Evolutionary conservation across 2,329 filamentous ascomycete genomes (phyloP).

Genomic region (Colletotrichum melonis): DNA sequence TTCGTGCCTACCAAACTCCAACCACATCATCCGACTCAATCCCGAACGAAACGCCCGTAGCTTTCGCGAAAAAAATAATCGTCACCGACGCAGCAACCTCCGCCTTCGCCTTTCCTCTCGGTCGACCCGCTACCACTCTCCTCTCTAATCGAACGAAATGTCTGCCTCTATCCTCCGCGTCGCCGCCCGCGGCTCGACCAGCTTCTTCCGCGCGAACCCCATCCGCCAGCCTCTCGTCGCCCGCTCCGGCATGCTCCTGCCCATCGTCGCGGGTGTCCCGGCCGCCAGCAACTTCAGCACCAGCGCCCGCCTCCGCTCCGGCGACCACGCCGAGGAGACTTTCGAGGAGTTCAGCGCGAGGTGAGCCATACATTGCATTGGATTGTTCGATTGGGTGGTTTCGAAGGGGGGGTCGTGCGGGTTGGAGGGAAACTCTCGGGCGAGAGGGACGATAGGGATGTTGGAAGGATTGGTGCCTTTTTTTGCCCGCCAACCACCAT

Average conservation of each 20-base stretch:
- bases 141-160: conserved; percentile 54
- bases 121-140: conserved; percentile 12
- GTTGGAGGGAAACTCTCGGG: neutral
- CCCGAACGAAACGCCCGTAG: conserved; percentile 37
- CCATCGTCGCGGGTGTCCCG: conserved; percentile 57
- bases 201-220: conserved; percentile 73
- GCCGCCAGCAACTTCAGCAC: conserved; percentile 72
- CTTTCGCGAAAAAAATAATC: conserved; percentile 28
- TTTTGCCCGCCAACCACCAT: neutral
- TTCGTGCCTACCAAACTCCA: conserved; percentile 34
- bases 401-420: neutral
- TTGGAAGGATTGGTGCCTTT: neutral
- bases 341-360: conserved; percentile 99
- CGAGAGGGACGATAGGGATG: conserved; percentile 28
- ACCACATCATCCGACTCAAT: conserved; percentile 45
- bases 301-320: conserved; percentile 62
- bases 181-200: conserved; percentile 74
- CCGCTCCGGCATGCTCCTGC: conserved; percentile 62
- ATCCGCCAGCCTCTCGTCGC: conserved; percentile 67
- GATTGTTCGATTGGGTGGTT: neutral
- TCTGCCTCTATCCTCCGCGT: conserved; percentile 78
- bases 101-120: conserved; percentile 33
- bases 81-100: conserved; percentile 28
- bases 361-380: conserved; percentile 64
- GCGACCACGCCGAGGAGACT: conserved; percentile 89